Base-by-base conservation (phyloP, 257 asterid species). In the Fraxinus anomala region DNA sequence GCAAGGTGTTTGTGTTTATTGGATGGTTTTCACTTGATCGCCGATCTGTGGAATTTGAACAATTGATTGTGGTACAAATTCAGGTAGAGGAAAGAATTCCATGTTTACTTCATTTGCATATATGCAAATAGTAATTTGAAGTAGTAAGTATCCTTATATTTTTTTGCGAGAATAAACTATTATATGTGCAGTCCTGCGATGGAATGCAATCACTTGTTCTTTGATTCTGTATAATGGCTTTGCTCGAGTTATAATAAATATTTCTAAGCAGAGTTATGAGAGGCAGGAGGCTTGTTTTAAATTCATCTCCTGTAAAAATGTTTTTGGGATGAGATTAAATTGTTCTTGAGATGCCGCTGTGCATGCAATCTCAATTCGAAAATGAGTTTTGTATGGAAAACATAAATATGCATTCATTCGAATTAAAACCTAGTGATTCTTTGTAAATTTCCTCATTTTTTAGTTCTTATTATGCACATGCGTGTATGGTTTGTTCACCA, bases 401-500 rank as follows among this genome's bases (percentile, higher is more conserved):
- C 10, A 19, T 54, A 17, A 19, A 19, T 54, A n/a, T n/a, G 26
- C 65, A 5, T 54, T 19, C 11, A n/a, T 6, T 54, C 4, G 26
- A 17, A 54, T n/a, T 54, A 54, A 19, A 7, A 54, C 65, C 26
- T 54, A 23, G 24, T 6, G 6, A 19, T 54, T 54, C 12, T 17
- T 54, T 54, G 26, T 54, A 54, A 54, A 54, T 19, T 54, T 54
- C 26, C 65, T 6, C 26, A 54, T n/a, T 5, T 54, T 54, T 54
- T 54, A 19, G 65, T 54, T 54, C n/a, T 4, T 75, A 63, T 24
- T 75, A 28, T 23, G 72, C 69, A 3, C 23, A 5, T 51, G 31
- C 42, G 17, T 73, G 51, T 21, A 42, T 82, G 47, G 72, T 70
- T 68, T 83, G 33, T 11, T 23, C 7, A 19, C 10, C 65, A n/a